Evolutionary conservation across 2,329 filamentous ascomycete genomes (phyloP), one percentile per base, ranked within the genome.

Genomic region (Penicillium psychrosexuale): DNA sequence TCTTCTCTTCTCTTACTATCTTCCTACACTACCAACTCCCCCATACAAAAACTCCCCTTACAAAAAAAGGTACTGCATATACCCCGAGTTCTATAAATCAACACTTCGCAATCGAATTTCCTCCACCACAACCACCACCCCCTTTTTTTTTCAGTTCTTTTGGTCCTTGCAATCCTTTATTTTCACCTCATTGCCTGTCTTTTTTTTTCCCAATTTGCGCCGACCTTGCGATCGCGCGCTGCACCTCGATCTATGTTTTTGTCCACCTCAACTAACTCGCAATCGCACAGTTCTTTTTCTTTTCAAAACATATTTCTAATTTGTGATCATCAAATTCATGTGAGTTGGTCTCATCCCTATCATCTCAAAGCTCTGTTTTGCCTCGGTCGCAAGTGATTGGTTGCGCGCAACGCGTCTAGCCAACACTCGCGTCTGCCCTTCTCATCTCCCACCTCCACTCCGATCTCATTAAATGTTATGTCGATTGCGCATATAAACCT

Each of bases 51-150:
- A 63, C 56, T 56, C 59, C 62, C 61, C 62, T 69, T 71, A 72
- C 69, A 66, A 73, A 70, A 69, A 52, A 57, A 65, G 63, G 69
- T 73, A 72, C 69, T 69, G 61, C 66, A 69, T 68, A 69, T 24
- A 24, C 22, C 22, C 22, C 22, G 22, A 24, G 22, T 24, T 24
- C 22, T 24, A 24, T 24, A 24, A 24, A 24, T 65, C 66, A 67
- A 67, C 64, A 45, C 57, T 51, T 48, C 12, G n/a, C 36, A 34
- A 7, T 15, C 57, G 53, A 55, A 59, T 59, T 59, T 54, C 48
- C 55, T 61, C 63, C 66, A 66, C 64, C 63, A 69, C 66, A 62
- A 66, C 59, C 61, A 56, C 34, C 52, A 43, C 9, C 47, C 36
- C 46, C 31, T 15, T 38, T 57, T 61, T 61, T 53, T 62, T 59